Evolutionary conservation across 2,329 filamentous ascomycete genomes (phyloP).

Genomic region (Dothideomycetes sp.): DNA sequence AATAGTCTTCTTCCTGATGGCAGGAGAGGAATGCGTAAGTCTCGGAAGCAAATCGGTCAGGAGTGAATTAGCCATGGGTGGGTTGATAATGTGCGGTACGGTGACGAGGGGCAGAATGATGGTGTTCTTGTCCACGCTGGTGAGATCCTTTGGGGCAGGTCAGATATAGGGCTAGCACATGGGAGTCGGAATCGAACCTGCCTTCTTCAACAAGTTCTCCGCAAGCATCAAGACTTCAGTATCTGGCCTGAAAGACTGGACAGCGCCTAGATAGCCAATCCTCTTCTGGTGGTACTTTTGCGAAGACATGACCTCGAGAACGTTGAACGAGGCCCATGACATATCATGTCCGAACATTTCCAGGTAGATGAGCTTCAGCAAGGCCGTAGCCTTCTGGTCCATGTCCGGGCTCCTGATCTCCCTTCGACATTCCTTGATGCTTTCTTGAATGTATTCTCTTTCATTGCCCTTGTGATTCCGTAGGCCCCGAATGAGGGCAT

Average conservation of each 20-base stretch:
- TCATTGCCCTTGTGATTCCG: constrained; percentile 93
- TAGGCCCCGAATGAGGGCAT: constrained; percentile 94
- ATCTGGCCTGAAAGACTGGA: constrained; percentile 90
- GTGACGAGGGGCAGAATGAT: constrained; percentile 80
- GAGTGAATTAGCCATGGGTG: constrained; percentile 81
- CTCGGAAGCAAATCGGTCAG: constrained; percentile 78
- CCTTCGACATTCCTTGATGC: constrained; percentile 85
- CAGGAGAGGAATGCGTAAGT: constrained; percentile 72
- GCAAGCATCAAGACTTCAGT: constrained; percentile 97
- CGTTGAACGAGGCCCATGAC: constrained; percentile 98
- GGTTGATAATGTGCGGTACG: constrained; percentile 89
- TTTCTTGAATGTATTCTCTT: constrained; percentile 87
- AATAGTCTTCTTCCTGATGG: constrained; percentile 89
- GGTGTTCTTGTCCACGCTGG: constrained; percentile 58
- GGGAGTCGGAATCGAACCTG: constrained; percentile 29
- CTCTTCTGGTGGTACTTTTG: constrained; percentile 90
- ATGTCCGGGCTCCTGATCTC: constrained; percentile 92
- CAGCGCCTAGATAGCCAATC: constrained; percentile 86
- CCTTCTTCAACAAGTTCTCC: constrained; percentile 92
- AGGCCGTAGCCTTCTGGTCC: constrained; percentile 91
- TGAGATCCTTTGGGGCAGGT: constrained; percentile 56
- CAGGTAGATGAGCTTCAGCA: constrained; percentile 91
- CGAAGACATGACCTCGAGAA: constrained; percentile 97
- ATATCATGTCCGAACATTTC: constrained; percentile 99
- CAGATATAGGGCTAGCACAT: constrained; percentile 16